A percentile compares a stretch with the other conserved stretches of the same genome.
phyloP scores from a whole-genome alignment of 345 rosid species.

The Salix caprea region DNA sequence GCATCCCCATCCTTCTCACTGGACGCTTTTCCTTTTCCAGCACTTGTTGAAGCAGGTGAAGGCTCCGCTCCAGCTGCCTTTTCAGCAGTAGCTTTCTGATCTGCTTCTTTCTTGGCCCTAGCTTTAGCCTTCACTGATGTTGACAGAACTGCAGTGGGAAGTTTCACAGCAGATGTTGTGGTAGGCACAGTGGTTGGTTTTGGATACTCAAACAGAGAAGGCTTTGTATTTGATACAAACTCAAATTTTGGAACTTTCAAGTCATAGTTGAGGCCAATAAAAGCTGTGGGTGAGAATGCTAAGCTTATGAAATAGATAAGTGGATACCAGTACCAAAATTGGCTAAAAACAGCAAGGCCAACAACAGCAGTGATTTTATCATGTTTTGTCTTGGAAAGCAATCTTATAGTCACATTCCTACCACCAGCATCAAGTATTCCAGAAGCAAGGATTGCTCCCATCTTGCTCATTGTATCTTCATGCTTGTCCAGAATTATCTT shows the following conservation, averaged over 20 bases:
- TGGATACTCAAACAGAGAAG: conserved; percentile 92
- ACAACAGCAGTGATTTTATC: conserved; percentile 94
- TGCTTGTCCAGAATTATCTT: conserved; percentile 94
- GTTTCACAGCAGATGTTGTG: conserved; percentile 76
- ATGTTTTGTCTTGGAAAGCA: conserved; percentile 94
- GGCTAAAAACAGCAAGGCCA: conserved; percentile 97
- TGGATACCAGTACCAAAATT: conserved; percentile 99
- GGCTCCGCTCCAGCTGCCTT: conserved; percentile 52
- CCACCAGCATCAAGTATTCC: conserved; percentile 99
- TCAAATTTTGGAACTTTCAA: conserved; percentile 92
- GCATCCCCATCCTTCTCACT: conserved; percentile 83
- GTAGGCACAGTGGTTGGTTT: conserved; percentile 85
- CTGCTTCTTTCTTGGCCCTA: conserved; percentile 96
- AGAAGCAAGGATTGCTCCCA: conserved; percentile 98
- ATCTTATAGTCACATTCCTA: conserved; percentile 90
- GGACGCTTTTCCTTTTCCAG: conserved; percentile 71
- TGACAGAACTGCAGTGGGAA: conserved; percentile 94
- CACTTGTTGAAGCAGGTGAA: conserved; percentile 31
- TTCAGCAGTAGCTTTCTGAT: conserved; percentile 71
- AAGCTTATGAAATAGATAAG: conserved; percentile 87
- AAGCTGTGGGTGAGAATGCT: conserved; percentile 94
- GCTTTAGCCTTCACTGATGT: conserved; percentile 98
- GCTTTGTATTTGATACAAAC: conserved; percentile 88
- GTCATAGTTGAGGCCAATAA: conserved; percentile 88
- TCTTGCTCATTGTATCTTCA: conserved; percentile 99